phyloP scores from a whole-genome alignment of 805 yeast genomes.

The Candida glaebosa region DNA sequence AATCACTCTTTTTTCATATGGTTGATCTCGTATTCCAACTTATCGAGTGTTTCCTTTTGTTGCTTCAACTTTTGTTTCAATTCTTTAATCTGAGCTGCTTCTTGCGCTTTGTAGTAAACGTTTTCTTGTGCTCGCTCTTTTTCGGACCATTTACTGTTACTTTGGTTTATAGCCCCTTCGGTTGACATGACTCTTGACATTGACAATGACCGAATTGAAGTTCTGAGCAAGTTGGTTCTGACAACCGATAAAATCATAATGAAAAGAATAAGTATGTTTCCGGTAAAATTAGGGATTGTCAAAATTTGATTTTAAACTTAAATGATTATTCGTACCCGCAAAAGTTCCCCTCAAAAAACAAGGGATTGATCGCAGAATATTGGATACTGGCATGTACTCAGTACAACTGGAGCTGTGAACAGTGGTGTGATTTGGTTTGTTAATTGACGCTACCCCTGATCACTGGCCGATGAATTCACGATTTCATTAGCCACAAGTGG shows the following conservation, averaged over 20 bases:
- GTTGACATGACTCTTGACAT: constrained; percentile 21
- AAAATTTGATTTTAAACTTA: too few species aligned
- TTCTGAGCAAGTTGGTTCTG: background rate
- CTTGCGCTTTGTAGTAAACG: constrained; percentile 79
- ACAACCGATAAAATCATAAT: background rate
- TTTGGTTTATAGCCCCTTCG: constrained; percentile 20
- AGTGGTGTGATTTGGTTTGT: too few species aligned
- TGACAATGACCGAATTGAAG: constrained; percentile 21
- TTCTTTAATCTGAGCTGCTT: constrained; percentile 77
- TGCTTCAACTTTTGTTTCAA: constrained; percentile 73
- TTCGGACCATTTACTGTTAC: constrained; percentile 47
- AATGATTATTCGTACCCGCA: too few species aligned
- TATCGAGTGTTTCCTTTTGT: constrained; percentile 58
- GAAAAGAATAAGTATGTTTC: too few species aligned
- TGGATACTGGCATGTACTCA: too few species aligned
- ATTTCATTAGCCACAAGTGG: too few species aligned
- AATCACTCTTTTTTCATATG: constrained; percentile 11
- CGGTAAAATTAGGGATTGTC: too few species aligned
- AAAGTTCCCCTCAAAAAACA: too few species aligned
- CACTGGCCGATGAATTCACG: too few species aligned
- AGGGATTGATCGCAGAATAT: too few species aligned
- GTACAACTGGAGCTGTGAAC: too few species aligned
- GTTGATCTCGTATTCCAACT: constrained; percentile 49
- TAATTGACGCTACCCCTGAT: too few species aligned
- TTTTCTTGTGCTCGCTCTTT: constrained; percentile 94